These are phyloP conservation scores for Saccharomycopsis vini DNA, from an alignment of 805 yeast species.

Conservation along the genomic window DNA sequence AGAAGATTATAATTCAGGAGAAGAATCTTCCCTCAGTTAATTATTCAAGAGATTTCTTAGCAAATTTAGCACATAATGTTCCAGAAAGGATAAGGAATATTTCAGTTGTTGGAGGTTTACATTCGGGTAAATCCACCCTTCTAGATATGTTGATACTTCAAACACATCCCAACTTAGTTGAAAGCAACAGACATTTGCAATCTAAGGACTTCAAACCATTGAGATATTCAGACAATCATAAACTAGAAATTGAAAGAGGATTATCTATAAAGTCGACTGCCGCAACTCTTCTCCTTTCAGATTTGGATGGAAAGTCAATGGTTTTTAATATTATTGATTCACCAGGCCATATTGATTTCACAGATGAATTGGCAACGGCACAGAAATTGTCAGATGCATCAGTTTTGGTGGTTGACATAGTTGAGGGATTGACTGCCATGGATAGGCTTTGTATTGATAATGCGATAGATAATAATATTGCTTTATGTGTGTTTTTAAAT, in stretches of 20 bases:
- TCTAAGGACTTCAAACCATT: constrained; percentile 35
- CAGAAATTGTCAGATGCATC: constrained; percentile 55
- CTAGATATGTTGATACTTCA: constrained; percentile 58
- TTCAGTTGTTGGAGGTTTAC: constrained; percentile 69
- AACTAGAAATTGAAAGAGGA: constrained; percentile 62
- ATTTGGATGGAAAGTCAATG: constrained; percentile 43
- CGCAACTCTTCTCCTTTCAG: constrained; percentile 49
- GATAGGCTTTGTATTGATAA: constrained; percentile 41
- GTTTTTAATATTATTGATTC: constrained; percentile 66
- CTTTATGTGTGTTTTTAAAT: constrained; percentile 57
- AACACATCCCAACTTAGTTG: constrained; percentile 45
- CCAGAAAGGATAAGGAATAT: constrained; percentile 68
- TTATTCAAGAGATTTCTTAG: constrained; percentile 57
- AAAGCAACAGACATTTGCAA: constrained; percentile 21
- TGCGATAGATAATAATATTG: constrained; percentile 40
- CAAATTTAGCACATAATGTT: constrained; percentile 32
- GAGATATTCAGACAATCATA: constrained; percentile 64
- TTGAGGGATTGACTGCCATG: constrained; percentile 71
- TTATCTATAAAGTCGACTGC: constrained; percentile 57
- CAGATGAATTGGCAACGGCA: constrained; percentile 61
- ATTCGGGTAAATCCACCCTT: constrained; percentile 80
- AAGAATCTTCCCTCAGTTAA: constrained; percentile 45
- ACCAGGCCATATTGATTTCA: constrained; percentile 87
- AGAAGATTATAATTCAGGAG: constrained; percentile 41
- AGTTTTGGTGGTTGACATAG: constrained; percentile 67